Conservation (phyloP, 352 stramenopile genomes). For the Pilasporangium apinafurcum region DNA sequence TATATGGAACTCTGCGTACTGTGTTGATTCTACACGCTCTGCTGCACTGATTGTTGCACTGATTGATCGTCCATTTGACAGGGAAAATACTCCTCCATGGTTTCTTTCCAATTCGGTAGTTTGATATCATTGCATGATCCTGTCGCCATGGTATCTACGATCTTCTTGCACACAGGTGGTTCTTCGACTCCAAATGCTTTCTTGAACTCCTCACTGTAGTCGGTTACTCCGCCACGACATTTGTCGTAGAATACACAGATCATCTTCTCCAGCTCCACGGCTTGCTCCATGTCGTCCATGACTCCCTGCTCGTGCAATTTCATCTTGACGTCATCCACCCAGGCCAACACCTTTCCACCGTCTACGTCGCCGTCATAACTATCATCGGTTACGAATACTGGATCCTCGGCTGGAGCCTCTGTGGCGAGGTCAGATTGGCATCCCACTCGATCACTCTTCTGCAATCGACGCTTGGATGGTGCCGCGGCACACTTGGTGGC, state of each 20-base stretch:
- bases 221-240: slow-evolving; percentile 21
- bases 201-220: slow-evolving; percentile 37
- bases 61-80: too few relatives aligned
- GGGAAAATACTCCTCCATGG: slow-evolving; percentile 16
- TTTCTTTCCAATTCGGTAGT: slow-evolving; percentile 19
- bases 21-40: too few relatives aligned
- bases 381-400: neutral
- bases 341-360: slow-evolving; percentile 1
- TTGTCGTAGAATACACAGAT: slow-evolving; percentile 32
- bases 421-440: neutral
- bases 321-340: slow-evolving; percentile 7
- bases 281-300: slow-evolving; percentile 1
- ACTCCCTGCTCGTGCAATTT: neutral
- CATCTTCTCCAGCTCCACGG: slow-evolving; percentile 27
- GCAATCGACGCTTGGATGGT: neutral
- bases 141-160: slow-evolving; percentile 15
- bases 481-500: slow-evolving; percentile 3
- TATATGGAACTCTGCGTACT: too few relatives aligned
- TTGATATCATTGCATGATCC: neutral
- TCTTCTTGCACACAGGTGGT: slow-evolving; percentile 22
- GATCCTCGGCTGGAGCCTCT: neutral
- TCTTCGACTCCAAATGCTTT: slow-evolving; percentile 14
- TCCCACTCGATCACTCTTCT: neutral
- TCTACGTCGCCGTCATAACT: slow-evolving; percentile 4
- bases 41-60: too few relatives aligned